phyloP scores from a whole-genome alignment of 1,284 basidiomycete species.

The Irpex sp. region DNA sequence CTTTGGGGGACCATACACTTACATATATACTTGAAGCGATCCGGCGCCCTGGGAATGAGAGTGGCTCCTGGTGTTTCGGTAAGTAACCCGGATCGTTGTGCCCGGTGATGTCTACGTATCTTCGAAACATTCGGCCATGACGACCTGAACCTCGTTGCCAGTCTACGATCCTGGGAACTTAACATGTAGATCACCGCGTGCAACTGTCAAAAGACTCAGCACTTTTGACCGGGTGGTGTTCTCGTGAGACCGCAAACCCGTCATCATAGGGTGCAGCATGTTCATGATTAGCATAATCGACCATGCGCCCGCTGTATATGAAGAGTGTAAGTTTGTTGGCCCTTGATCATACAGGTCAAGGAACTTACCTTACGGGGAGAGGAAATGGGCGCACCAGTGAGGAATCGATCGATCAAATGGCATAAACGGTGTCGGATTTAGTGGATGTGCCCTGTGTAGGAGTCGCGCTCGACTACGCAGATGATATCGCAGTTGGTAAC shows the following conservation, averaged over 20 bases:
- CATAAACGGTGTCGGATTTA: neutral
- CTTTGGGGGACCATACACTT: no score
- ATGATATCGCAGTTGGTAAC: neutral
- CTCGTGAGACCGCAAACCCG: neutral
- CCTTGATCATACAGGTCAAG: neutral
- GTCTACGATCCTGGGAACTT: neutral
- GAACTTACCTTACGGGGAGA: neutral
- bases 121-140: neutral
- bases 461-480: neutral
- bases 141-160: neutral
- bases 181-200: neutral
- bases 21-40: no score
- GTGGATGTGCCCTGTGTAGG: neutral
- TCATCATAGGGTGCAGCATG: neutral
- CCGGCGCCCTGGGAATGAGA: no score
- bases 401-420: no score
- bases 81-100: no score
- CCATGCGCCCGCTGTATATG: neutral
- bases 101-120: neutral
- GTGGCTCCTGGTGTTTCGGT: no score
- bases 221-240: neutral
- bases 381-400: neutral
- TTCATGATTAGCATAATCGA: neutral
- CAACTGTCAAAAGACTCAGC: neutral
- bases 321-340: neutral